Evolutionary conservation across 2,329 filamentous ascomycete genomes (phyloP), one percentile per base, ranked within the genome.

Genomic region (Periconia sp.): DNA sequence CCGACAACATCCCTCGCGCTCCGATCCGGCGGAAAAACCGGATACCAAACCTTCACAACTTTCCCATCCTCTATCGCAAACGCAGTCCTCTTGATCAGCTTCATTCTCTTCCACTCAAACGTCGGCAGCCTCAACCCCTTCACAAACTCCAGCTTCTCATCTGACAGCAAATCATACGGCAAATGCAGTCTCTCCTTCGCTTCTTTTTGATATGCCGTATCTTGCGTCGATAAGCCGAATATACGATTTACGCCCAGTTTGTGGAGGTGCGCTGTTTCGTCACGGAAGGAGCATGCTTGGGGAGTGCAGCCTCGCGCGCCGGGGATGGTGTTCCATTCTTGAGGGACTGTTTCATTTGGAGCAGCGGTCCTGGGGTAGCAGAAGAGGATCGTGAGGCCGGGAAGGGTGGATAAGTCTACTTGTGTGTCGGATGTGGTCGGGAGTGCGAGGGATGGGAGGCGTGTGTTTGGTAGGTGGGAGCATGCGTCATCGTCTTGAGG

Each of bases 301-400:
- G 71, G 70, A 11, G 73, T 74, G 54, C 72, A 76, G 39, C 72
- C 73, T 43, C 71, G 57, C 6, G 73, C 73, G 19, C 73, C 72
- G 4, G 71, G 71, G 39, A 74, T 74, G 12, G 59, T 48, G 52
- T 75, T 71, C 72, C 70, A 75, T 10, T 63, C 57, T 19, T 69
- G 62, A 30, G 71, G 63, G n/a, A 75, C 65, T 1, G 53, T 65
- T 46, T 76, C 71, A 44, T 65, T 56, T 10, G 68, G 70, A 2
- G 63, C 70, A 23, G 61, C 69, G 28, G 68, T 72, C 23, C 68
- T 68, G 6, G 71, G 72, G 52, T 73, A 74, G 61, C 61, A 71
- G 59, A 76, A 75, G 36, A 74, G 34, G 29, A 76, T 66, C 15
- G 59, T 70, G 12, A 73, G 61, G 25, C 67, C 66, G 11, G 61